Evolutionary conservation across 768 basidiomycete genomes (phyloP), one percentile per base, ranked within the genome.

Genomic region (Sutorius australiensis): DNA sequence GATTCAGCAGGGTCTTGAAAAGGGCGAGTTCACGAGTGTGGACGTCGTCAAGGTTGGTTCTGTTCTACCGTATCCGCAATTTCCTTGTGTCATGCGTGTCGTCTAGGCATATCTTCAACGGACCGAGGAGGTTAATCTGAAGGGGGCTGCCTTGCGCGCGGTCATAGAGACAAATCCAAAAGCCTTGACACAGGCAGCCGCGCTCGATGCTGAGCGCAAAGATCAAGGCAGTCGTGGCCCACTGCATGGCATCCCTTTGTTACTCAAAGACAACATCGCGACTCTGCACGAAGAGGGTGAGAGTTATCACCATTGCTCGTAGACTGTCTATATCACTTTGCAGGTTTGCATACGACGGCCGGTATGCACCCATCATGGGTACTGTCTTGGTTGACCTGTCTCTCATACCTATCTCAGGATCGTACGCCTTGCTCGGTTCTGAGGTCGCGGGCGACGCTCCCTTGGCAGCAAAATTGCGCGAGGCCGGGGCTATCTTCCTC

Each of bases 121-220:
- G 1, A 84, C 86, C 30, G 80, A 83, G 12, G 83, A 86, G 58
- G 85, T 86, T 19, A 86, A 87, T 60, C 56, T 79, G 27, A 69
- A 80, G 52, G 83, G 84, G 0, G 76, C 83, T 7, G 70, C 67
- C 36, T 69, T 86, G 21, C 80, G 80, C 6, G 84, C 84, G 5
- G 75, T 87, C 14, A 70, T 86, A 31, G 85, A 87, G 63, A 71
- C 73, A 9, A 87, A 82, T 55, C 80, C 81, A 0, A 74, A 72
- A 8, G 84, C 81, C 7, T 66, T 85, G 17, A 55, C 46, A 12
- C 75, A 79, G 54, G 85, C 86, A 6, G 79, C 75, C 6, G 69
- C 59, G 0, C 68, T 82, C 30, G 83, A 83, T 55, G 47, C 50
- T 1, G 82, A 83, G 55, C 75, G 82, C 38, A 74, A 68, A 51